Evolutionary conservation across 352 stramenopile genomes (phyloP), one percentile per base, ranked within the genome.

Genomic region (Globisporangium cylindrosporum): DNA sequence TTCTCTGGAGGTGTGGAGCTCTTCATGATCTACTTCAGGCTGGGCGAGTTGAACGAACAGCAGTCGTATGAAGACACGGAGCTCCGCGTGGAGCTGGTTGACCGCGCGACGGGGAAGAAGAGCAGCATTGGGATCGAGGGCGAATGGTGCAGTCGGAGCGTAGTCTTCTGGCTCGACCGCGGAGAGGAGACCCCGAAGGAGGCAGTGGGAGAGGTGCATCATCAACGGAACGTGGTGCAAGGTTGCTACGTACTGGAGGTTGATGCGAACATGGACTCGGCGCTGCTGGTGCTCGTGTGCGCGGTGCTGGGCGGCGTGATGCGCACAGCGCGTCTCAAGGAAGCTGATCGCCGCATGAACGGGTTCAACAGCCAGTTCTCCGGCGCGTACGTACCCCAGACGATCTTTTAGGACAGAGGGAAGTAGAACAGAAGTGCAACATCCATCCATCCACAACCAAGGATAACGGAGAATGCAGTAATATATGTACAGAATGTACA

Each of bases 41-140:
- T 59, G 0, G 48, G 29, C 4, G 49, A 58, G 12, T 18, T 1
- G 2, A 59, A 10, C 1, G 55, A 59, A 32, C 49, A 10, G 29
- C 34, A 10, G 32, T 59, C 41, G 4, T 55, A 51, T 7, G 24
- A 59, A 9, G 41, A 55, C 27, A 66, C 60, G 27, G 25, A 27
- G 20, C 25, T 66, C 20, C 46, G 27, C 2, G 59, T 65, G 24
- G 59, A 65, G 27, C 38, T 64, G 24, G 5, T 7, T 1, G 59
- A 65, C 41, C 27, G 15, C 10, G 29, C 27, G 24, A 65, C 25
- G 3, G 9, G 27, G 6, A 49, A 56, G 46, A 48, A 54, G 3
- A 49, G 46, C n/a, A 59, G 57, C 22, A 27, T 66, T 24, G n/a
- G 18, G 46, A 58, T 66, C 3, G 43, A 65, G 15, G 59, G 59